Percentiles rank a stretch among this genome's conserved stretches.
phyloP scores from a whole-genome alignment of 2,329 filamentous ascomycete species.

The Claviceps arundinis region DNA sequence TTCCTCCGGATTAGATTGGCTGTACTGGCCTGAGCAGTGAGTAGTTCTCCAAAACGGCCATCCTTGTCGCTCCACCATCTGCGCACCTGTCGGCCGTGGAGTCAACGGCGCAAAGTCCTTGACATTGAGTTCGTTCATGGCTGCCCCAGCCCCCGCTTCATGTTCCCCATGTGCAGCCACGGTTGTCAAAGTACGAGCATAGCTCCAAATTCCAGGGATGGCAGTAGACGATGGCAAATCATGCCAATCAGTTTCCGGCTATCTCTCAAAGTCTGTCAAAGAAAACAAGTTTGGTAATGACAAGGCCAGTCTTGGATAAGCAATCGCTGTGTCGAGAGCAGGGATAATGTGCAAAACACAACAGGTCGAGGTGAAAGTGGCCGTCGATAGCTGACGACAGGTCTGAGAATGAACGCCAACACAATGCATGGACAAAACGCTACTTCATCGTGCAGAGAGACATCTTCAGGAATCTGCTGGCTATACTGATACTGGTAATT shows the following conservation, averaged over 20 bases:
- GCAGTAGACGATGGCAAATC: constrained; percentile 28
- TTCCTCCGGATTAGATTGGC: constrained; percentile 25
- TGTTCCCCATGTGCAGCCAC: constrained; percentile 34
- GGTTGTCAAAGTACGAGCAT: constrained; percentile 23
- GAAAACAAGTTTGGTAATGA: constrained; percentile 35
- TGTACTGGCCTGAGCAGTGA: constrained; percentile 29
- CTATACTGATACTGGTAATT: background rate
- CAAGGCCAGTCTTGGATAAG: constrained; percentile 45
- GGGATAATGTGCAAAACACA: constrained; percentile 39
- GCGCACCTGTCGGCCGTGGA: constrained; percentile 45
- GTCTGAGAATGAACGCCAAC: too few species aligned
- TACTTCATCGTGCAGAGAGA: too few species aligned
- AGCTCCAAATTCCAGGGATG: constrained; percentile 32
- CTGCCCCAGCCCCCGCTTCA: constrained; percentile 29
- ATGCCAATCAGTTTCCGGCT: constrained; percentile 48
- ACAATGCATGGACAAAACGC: too few species aligned
- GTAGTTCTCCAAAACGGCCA: constrained; percentile 41
- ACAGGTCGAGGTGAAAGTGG: constrained; percentile 37
- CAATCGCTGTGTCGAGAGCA: constrained; percentile 47
- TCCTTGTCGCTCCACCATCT: constrained; percentile 50
- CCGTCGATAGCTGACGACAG: too few species aligned
- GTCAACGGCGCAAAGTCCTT: constrained; percentile 71
- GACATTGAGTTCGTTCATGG: constrained; percentile 66
- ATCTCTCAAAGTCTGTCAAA: constrained; percentile 37
- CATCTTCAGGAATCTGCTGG: too few species aligned